Base-by-base conservation (phyloP, 495 filamentous ascomycete genomes). In the Pseudomonodictys pantanalensis region DNA sequence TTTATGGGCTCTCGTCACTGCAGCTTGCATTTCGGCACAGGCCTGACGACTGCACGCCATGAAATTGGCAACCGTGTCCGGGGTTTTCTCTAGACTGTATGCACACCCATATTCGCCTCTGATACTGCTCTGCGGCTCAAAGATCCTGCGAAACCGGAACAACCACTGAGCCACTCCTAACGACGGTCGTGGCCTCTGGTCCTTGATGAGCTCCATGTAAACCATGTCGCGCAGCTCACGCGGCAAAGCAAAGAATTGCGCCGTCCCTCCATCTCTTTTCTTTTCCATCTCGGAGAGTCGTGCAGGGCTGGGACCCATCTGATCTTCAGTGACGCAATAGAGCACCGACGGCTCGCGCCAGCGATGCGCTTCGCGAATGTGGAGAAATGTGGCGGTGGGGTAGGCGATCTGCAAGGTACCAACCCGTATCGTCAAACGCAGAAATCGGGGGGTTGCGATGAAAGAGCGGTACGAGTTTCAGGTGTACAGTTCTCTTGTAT, bases 181-280 rank as follows among this genome's bases (percentile, higher is more conserved):
- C 6, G 54, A 29, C 12, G 63, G 58, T n/a, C 44, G 20, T 10
- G 58, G 49, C n/a, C 44, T 17, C 39, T 58, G 54, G 17, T 24
- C 17, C 12, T 55, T 60, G 25, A 67, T 41, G 25, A 63, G 8
- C 11, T 28, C 49, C 2, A 30, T 26, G 32, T 67, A 67, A 6
- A 67, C 50, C 30, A 59, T 49, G 29, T 67, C 64, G 10, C 64
- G 53, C n/a, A 67, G 28, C 52, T 67, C 64, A 3, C 64, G 52
- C 4, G 64, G 64, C 15, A 67, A 54, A 2, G 52, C 33, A 2
- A 67, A 24, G 28, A 67, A 63, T 11, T 43, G 30, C 15, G 58
- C 22, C 63, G 62, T 66, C 8, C 22, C 12, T 23, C 12, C 11
- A 35, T 51, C 26, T 30, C 46, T 49, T 3, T 29, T 17, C 46